Evolutionary conservation across 2,329 filamentous ascomycete genomes (phyloP).

Genomic region (Alternaria viburni): DNA sequence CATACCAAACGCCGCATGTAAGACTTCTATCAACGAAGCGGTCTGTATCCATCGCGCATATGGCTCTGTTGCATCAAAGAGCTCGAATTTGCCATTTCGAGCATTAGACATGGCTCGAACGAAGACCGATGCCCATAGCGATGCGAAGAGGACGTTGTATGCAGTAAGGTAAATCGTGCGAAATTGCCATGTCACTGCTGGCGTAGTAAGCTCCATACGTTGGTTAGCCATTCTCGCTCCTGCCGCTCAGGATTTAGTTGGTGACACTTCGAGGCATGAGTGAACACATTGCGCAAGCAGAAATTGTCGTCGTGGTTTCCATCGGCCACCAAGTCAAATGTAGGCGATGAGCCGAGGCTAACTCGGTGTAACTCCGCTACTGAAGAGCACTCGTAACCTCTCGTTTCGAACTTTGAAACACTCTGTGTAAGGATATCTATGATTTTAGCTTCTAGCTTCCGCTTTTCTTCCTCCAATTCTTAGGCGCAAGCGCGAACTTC

Average conservation of each 20-base stretch:
- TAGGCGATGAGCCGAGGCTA: conserved; percentile 12
- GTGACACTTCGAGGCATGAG: not conserved
- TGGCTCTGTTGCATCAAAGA: conserved; percentile 22
- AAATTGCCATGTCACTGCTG: not conserved
- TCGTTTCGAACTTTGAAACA: not conserved
- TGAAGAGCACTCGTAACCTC: not conserved
- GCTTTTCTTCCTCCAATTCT: not conserved
- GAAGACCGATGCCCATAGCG: conserved; percentile 24
- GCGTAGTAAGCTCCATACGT: not conserved
- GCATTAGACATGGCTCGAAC: conserved; percentile 2
- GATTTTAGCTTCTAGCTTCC: not conserved
- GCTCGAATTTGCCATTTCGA: not conserved
- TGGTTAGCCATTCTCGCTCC: not conserved
- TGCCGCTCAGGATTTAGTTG: not conserved
- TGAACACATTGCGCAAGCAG: conserved; percentile 4
- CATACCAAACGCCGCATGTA: conserved; percentile 28
- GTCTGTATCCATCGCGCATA: conserved; percentile 30
- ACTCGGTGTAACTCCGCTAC: not conserved
- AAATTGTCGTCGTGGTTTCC: conserved; percentile 2
- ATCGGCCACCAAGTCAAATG: conserved; percentile 3
- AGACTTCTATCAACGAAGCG: conserved; percentile 25
- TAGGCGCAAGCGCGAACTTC: not conserved
- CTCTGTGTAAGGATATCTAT: not conserved
- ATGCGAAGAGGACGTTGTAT: conserved; percentile 29
- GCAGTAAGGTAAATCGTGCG: conserved; percentile 26